phyloP scores from a whole-genome alignment of 2,329 filamentous ascomycete genomes.

The Xylariaceae sp. region DNA sequence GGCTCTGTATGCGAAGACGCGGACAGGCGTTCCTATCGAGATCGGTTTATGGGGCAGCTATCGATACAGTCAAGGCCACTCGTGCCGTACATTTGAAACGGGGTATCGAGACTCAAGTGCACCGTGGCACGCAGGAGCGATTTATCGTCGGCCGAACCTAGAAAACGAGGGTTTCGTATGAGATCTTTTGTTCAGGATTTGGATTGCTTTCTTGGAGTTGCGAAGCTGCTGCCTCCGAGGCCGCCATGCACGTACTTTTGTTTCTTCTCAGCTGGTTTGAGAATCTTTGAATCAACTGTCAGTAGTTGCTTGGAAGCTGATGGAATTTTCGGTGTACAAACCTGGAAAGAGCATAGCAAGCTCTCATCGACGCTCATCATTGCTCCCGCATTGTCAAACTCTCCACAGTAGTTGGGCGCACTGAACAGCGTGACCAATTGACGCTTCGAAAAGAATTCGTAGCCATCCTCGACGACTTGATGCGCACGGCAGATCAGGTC shows the following conservation, averaged over 20 bases:
- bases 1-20: background rate
- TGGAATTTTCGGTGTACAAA: conserved; percentile 28
- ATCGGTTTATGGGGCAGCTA: conserved; percentile 9
- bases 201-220: conserved; percentile 64
- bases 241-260: conserved; percentile 94
- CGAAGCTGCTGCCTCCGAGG: conserved; percentile 66
- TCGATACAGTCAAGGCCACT: conserved; percentile 4
- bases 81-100: conserved; percentile 17
- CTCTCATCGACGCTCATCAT: conserved; percentile 99
- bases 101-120: conserved; percentile 17
- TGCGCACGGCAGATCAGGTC: conserved; percentile 98
- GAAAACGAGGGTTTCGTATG: conserved; percentile 70
- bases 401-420: conserved; percentile 97
- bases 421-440: conserved; percentile 97
- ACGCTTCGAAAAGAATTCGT: conserved; percentile 99
- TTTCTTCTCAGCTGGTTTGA: conserved; percentile 99
- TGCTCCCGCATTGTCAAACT: conserved; percentile 98
- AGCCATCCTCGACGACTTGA: conserved; percentile 97
- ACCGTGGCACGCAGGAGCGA: conserved; percentile 22
- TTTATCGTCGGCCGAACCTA: conserved; percentile 96
- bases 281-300: conserved; percentile 57
- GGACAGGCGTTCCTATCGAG: conserved; percentile 3
- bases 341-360: conserved; percentile 97
- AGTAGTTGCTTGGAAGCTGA: conserved; percentile 8
- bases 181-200: conserved; percentile 64